These are phyloP conservation scores for Lachancea mirantina DNA, from an alignment of 805 yeast species.

Conservation along the genomic window DNA sequence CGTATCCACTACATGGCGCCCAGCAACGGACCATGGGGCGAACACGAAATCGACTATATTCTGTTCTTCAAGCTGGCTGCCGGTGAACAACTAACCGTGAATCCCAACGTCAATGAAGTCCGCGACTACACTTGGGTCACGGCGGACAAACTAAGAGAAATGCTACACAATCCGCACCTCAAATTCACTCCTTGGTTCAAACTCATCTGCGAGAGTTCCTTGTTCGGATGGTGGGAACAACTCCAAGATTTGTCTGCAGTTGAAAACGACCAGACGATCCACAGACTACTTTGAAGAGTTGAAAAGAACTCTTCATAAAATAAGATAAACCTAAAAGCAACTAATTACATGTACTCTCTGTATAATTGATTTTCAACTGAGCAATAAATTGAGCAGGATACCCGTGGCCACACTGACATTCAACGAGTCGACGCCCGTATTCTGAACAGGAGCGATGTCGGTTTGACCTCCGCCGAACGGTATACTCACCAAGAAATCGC, in stretches of 20 bases:
- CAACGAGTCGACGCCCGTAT: slow-evolving; percentile 55
- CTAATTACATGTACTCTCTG: slow-evolving; percentile 1
- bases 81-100: slow-evolving; percentile 38
- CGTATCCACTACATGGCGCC: slow-evolving; percentile 94
- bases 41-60: slow-evolving; percentile 95
- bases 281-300: slow-evolving; percentile 25
- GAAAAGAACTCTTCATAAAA: not conserved
- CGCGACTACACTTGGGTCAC: slow-evolving; percentile 72
- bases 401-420: slow-evolving; percentile 91
- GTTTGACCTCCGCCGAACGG: slow-evolving; percentile 16
- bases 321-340: not conserved
- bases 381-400: slow-evolving; percentile 40
- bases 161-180: slow-evolving; percentile 64
- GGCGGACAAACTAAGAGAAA: slow-evolving; percentile 53
- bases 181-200: slow-evolving; percentile 98
- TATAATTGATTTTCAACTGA: slow-evolving; percentile 8
- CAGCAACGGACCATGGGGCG: slow-evolving; percentile 84
- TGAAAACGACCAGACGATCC: slow-evolving; percentile 32
- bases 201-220: slow-evolving; percentile 82
- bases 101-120: slow-evolving; percentile 76
- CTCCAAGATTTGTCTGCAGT: slow-evolving; percentile 51
- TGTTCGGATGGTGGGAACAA: slow-evolving; percentile 91
- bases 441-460: too few relatives aligned
- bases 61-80: slow-evolving; percentile 59
- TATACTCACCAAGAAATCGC: slow-evolving; percentile 41